Evolutionary conservation across 441 rosid genomes (phyloP).

Genomic region (Dalechampia spathulata): DNA sequence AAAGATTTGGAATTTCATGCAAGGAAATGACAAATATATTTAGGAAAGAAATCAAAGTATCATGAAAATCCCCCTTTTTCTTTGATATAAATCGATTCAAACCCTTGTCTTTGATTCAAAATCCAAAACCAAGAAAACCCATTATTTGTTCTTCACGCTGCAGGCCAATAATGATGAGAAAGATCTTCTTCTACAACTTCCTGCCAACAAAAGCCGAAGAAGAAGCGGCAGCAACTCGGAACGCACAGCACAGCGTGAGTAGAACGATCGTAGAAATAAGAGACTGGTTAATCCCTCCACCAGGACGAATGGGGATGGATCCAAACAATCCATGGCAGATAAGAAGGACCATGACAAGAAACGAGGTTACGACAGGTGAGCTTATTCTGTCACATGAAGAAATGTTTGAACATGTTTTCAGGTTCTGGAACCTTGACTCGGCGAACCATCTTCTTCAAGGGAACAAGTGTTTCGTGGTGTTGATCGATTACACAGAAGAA

Average conservation of each 20-base stretch:
- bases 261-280: conserved; percentile 22
- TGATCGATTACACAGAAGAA: conserved; percentile 30
- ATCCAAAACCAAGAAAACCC: neutral
- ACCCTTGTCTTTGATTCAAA: neutral
- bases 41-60: too few relatives aligned
- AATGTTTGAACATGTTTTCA: conserved; percentile 22
- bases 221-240: conserved; percentile 19
- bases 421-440: conserved; percentile 21
- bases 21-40: too few relatives aligned
- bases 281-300: neutral
- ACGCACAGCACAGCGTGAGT: conserved; percentile 5
- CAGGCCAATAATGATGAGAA: conserved; percentile 7
- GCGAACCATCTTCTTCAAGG: conserved; percentile 20
- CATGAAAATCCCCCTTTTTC: too few relatives aligned
- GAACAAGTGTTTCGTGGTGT: conserved; percentile 6
- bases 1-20: too few relatives aligned
- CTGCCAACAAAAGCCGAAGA: conserved; percentile 27
- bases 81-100: too few relatives aligned
- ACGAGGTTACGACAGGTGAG: conserved; percentile 21
- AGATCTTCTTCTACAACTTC: conserved; percentile 22
- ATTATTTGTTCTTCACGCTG: too few relatives aligned
- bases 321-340: conserved; percentile 22
- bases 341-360: conserved; percentile 7
- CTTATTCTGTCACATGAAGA: conserved; percentile 17
- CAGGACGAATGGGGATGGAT: neutral